These are phyloP conservation scores for Mucuna pruriens DNA, from an alignment of 306 rosid genomes.

Conservation along the genomic window DNA sequence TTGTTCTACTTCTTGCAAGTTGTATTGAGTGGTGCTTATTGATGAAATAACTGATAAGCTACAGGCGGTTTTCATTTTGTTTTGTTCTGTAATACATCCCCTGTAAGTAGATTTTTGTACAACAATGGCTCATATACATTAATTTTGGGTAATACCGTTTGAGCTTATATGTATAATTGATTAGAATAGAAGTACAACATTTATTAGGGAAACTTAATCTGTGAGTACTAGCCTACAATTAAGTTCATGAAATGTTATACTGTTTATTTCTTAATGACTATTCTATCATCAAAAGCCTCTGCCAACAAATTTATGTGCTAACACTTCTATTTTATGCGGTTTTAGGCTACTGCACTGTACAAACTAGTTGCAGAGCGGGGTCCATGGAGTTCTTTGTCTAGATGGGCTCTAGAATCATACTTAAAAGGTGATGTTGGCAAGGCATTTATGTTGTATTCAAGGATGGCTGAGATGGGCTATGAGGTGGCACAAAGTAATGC, in stretches of 20 bases:
- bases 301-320: constrained; percentile 10
- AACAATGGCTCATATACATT: background rate
- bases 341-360: constrained; percentile 89
- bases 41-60: constrained; percentile 11
- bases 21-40: background rate
- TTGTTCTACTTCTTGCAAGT: background rate
- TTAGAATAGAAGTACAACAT: background rate
- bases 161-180: background rate
- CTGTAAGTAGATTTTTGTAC: background rate
- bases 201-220: constrained; percentile 10
- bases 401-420: constrained; percentile 98
- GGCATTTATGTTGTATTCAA: constrained; percentile 89
- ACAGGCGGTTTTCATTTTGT: background rate
- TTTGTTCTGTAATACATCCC: constrained; percentile 9
- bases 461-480: constrained; percentile 99
- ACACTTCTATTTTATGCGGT: constrained; percentile 31
- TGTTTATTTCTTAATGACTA: constrained; percentile 10
- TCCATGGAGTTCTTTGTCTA: constrained; percentile 97
- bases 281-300: background rate
- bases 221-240: constrained; percentile 23
- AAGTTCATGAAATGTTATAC: background rate
- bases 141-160: constrained; percentile 2
- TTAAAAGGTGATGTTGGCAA: constrained; percentile 89
- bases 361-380: constrained; percentile 98
- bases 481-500: constrained; percentile 99